These are phyloP conservation scores for Microcyclosporella mali DNA, from an alignment of 2,329 filamentous ascomycete species.

Conservation along the genomic window DNA sequence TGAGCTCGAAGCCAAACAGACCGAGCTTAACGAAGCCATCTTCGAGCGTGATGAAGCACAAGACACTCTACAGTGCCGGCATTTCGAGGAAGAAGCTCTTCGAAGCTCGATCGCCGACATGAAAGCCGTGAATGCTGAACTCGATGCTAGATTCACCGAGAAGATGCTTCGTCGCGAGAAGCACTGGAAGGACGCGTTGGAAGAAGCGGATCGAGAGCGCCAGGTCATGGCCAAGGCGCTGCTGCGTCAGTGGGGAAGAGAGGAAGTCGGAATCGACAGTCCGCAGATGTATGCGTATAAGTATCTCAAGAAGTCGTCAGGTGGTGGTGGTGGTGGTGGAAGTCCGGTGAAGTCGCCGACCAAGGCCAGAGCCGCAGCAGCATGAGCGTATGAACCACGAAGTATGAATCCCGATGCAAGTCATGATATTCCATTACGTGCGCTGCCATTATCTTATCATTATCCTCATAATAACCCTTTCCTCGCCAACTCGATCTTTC, in stretches of 20 bases:
- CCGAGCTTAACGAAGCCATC: constrained; percentile 22
- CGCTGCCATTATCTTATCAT: constrained; percentile 1
- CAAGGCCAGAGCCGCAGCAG: constrained; percentile 1
- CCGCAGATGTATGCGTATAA: constrained; percentile 33
- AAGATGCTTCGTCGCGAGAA: constrained; percentile 20
- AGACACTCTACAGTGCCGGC: constrained; percentile 12
- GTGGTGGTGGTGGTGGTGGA: neutral
- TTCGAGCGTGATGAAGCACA: constrained; percentile 24
- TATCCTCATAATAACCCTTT: constrained; percentile 63
- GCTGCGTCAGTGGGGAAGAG: constrained; percentile 75
- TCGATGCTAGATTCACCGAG: constrained; percentile 21
- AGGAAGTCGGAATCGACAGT: constrained; percentile 30
- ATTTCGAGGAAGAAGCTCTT: constrained; percentile 6
- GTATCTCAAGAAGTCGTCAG: constrained; percentile 11
- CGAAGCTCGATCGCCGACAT: constrained; percentile 11
- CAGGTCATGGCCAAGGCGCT: constrained; percentile 46
- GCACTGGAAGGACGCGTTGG: constrained; percentile 20
- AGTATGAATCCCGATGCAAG: neutral
- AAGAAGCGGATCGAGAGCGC: constrained; percentile 27
- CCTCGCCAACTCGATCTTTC: constrained; percentile 72
- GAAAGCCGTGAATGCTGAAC: constrained; percentile 19
- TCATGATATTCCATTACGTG: neutral
- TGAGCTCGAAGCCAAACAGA: constrained; percentile 20
- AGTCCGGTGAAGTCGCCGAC: neutral
- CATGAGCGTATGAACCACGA: neutral